A percentile compares a stretch with the other conserved stretches of the same genome.
These are phyloP conservation scores for Aspergillus ibericus DNA, from an alignment of 2,329 filamentous ascomycete species.

Conservation along the genomic window DNA sequence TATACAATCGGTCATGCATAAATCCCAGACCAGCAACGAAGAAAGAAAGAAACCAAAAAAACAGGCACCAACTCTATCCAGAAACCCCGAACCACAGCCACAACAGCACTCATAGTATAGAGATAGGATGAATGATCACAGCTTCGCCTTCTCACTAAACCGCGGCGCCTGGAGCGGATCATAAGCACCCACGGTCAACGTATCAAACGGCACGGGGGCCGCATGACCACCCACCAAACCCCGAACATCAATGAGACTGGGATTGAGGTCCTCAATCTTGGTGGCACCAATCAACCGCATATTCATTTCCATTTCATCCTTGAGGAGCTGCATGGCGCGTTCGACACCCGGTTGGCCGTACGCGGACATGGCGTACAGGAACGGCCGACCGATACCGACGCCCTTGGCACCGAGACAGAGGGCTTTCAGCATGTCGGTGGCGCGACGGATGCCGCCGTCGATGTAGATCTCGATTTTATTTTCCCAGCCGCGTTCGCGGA, in stretches of 20 bases:
- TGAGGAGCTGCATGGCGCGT: conserved; percentile 85
- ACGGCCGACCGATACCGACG: conserved; percentile 90
- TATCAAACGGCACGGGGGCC: conserved; percentile 62
- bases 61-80: neutral
- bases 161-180: conserved; percentile 53
- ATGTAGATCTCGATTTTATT: conserved; percentile 82
- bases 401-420: conserved; percentile 88
- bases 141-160: conserved; percentile 51
- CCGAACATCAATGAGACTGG: conserved; percentile 74
- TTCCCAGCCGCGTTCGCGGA: conserved; percentile 71
- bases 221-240: conserved; percentile 63
- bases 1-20: neutral
- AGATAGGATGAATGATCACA: conserved; percentile 28
- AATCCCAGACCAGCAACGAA: neutral
- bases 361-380: conserved; percentile 92
- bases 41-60: neutral
- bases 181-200: conserved; percentile 58
- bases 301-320: conserved; percentile 98
- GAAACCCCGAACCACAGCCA: too few relatives aligned
- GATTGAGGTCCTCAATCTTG: conserved; percentile 73
- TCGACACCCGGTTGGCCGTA: conserved; percentile 88
- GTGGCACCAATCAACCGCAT: conserved; percentile 89
- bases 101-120: too few relatives aligned
- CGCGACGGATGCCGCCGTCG: conserved; percentile 85
- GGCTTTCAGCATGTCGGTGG: conserved; percentile 93